Percentiles rank a stretch among this genome's conserved stretches.
phyloP scores from a whole-genome alignment of 345 rosid genomes.

The Psidium friedrichsthalianum region DNA sequence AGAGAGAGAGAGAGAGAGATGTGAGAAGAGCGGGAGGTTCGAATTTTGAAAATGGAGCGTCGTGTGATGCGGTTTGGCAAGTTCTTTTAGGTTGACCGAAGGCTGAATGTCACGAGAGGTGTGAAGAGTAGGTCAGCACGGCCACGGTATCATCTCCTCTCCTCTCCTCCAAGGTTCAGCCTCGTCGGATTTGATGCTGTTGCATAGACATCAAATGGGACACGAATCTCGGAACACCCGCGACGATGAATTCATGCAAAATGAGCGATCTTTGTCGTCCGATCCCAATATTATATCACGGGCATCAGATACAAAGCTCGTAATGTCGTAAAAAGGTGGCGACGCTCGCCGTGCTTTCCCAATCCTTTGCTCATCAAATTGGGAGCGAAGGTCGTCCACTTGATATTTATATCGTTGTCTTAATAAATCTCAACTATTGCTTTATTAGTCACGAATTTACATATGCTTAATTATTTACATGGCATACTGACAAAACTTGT shows the following conservation, averaged over 20 bases:
- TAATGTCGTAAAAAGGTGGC: background rate
- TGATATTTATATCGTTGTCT: background rate
- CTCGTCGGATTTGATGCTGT: background rate
- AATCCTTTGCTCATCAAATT: background rate
- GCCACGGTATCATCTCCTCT: background rate
- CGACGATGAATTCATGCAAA: background rate
- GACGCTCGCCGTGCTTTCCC: background rate
- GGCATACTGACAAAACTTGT: too few relatives aligned
- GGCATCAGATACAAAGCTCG: fast-evolving
- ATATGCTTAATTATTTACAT: background rate
- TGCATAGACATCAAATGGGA: background rate
- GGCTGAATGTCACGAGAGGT: background rate
- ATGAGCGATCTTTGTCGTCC: fast-evolving
- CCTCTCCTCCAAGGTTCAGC: background rate
- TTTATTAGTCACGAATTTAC: background rate
- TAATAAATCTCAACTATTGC: background rate
- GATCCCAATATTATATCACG: fast-evolving
- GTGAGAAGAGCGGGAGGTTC: background rate
- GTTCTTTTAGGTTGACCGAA: background rate
- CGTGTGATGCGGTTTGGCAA: background rate
- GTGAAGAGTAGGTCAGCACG: background rate
- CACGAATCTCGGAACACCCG: background rate
- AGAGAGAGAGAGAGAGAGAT: background rate
- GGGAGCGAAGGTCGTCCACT: background rate
- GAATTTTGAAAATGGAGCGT: background rate